Evolutionary conservation across 257 asterid genomes (phyloP), one percentile per base, ranked within the genome.

Genomic region (Handroanthus guayacan): DNA sequence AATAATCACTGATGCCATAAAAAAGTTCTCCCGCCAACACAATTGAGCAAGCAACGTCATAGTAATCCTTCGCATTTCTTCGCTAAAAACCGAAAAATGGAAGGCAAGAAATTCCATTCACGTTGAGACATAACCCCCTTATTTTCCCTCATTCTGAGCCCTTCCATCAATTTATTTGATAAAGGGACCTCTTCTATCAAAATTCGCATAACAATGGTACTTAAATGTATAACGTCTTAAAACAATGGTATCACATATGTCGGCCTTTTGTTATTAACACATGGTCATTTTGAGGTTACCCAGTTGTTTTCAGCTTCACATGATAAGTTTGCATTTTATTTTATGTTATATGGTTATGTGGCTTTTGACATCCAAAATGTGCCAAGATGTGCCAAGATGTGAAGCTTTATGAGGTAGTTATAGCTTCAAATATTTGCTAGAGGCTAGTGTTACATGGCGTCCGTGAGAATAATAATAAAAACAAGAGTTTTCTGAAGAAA

Each of bases 391-490:
- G 52, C 54, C 16, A 58, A 45, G 63, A n/a, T 70, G 64, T 51
- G 57, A 25, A 37, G 69, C 62, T 67, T 80, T 44, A 39, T 43
- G 11, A 17, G 45, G 58, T 64, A n/a, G 58, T 83, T 50, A 14
- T 56, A 41, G 71, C 72, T 39, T 79, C 62, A 60, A 50, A 25
- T 71, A 12, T 61, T 37, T 34, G 7, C 25, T 43, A 31, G 31
- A 13, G 34, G 69, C 66, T 56, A 43, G 58, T 36, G 63, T 12
- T 65, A 50, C 36, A 62, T 17, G 74, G 43, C 69, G 67, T 48
- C 41, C 45, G 20, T 76, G 56, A 57, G 70, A 39, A 18, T 60
- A 64, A 34, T 67, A 6, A 12, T 25, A 18, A 47, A 11, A 37
- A 6, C n/a, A 25, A 41, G 58, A 54, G 5, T 39, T 36, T 5